phyloP scores from a whole-genome alignment of 2,329 filamentous ascomycete genomes.

The Tolypocladium tropicale region DNA sequence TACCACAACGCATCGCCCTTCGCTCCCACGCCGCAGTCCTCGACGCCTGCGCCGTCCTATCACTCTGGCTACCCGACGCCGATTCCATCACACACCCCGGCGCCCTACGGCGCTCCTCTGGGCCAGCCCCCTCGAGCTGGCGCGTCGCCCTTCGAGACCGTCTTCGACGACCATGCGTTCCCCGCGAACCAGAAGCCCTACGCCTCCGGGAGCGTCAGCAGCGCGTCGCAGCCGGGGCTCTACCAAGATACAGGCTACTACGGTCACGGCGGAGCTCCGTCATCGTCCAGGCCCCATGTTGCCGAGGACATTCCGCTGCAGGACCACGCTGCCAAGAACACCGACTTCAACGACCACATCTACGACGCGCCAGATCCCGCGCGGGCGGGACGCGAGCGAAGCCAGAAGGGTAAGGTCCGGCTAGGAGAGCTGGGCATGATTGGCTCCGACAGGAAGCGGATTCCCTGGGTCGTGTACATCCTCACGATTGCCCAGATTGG shows the following conservation, averaged over 20 bases:
- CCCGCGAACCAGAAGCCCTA: slow-evolving; percentile 36
- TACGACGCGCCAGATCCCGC: slow-evolving; percentile 42
- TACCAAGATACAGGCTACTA: slow-evolving; percentile 49
- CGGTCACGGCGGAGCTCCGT: slow-evolving; percentile 28
- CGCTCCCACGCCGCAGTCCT: slow-evolving; percentile 28
- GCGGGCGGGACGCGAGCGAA: slow-evolving; percentile 11
- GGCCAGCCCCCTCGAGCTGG: slow-evolving; percentile 23
- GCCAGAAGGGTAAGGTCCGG: slow-evolving; percentile 35
- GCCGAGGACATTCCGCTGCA: slow-evolving; percentile 49
- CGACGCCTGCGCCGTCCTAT: slow-evolving; percentile 28
- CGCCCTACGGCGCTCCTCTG: slow-evolving; percentile 18
- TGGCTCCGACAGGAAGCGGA: slow-evolving; percentile 41
- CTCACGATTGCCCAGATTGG: slow-evolving; percentile 67
- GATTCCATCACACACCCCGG: slow-evolving; percentile 6
- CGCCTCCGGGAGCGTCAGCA: slow-evolving; percentile 25
- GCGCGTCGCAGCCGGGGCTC: slow-evolving; percentile 23
- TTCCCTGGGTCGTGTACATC: slow-evolving; percentile 74
- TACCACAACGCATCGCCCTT: slow-evolving; percentile 28
- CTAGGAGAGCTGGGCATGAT: slow-evolving; percentile 52
- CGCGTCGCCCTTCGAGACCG: slow-evolving; percentile 50
- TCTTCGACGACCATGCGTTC: slow-evolving; percentile 60
- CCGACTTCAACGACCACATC: slow-evolving; percentile 44
- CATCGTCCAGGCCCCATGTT: slow-evolving; percentile 24
- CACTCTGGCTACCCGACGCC: slow-evolving; percentile 12
- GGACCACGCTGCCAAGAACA: slow-evolving; percentile 33